Conservation (phyloP, 202 grass and related monocot genomes). For the Panicum hallii region DNA sequence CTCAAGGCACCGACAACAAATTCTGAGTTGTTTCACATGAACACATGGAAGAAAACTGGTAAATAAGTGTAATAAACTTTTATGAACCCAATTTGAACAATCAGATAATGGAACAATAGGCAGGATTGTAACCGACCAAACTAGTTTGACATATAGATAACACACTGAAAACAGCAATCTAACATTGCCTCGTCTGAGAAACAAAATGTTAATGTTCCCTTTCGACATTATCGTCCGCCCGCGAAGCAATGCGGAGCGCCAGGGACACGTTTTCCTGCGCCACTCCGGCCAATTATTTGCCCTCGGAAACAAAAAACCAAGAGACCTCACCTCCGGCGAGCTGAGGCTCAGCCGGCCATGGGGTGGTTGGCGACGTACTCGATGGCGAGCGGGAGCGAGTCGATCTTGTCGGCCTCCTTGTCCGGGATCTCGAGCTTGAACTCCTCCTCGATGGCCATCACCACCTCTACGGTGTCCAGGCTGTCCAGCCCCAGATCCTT, state of each 20-base stretch:
- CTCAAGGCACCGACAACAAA: not conserved
- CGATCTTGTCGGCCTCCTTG: constrained; percentile 81
- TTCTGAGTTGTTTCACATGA: not conserved
- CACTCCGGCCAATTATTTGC: constrained; percentile 53
- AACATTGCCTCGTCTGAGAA: not conserved
- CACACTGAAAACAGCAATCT: constrained; percentile 33
- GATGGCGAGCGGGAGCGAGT: constrained; percentile 82
- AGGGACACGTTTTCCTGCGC: constrained; percentile 44
- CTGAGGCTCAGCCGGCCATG: constrained; percentile 65
- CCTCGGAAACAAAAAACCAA: constrained; percentile 39
- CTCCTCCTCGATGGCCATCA: constrained; percentile 98
- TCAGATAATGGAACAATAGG: not conserved
- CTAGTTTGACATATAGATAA: constrained; percentile 11
- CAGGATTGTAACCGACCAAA: not conserved
- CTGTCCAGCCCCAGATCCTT: constrained; percentile 95
- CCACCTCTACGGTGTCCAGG: constrained; percentile 94
- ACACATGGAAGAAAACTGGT: not conserved
- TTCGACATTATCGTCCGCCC: constrained; percentile 23
- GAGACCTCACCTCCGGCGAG: constrained; percentile 18
- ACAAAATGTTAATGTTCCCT: constrained; percentile 42
- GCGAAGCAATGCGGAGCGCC: not conserved
- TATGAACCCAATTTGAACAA: not conserved
- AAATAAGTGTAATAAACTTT: not conserved
- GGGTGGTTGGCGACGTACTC: constrained; percentile 93
- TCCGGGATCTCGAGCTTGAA: constrained; percentile 99